Percentiles rank a stretch among this genome's conserved stretches.
Conservation (phyloP, 345 rosid species). For the Lepidium didymum region DNA sequence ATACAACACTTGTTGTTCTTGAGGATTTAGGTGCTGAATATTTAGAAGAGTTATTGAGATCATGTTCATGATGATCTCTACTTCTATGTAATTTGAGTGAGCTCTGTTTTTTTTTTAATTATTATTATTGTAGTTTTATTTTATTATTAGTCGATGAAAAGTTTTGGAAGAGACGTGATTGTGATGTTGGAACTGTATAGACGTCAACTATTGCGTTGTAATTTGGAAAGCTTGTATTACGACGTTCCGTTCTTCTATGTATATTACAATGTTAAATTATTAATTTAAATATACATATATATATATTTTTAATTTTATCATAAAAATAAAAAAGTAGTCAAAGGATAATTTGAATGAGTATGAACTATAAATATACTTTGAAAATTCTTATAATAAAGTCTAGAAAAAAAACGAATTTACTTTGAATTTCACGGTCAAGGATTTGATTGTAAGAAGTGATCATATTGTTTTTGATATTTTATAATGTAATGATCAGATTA, state of each 20-base stretch:
- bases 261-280: not conserved
- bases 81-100: constrained; percentile 2
- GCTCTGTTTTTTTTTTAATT: constrained; percentile 7
- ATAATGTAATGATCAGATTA: not conserved
- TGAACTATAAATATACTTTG: not conserved
- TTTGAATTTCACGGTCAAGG: not conserved
- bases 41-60: constrained; percentile 61
- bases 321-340: not conserved
- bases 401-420: too few species aligned
- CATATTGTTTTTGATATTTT: not conserved
- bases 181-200: constrained; percentile 18
- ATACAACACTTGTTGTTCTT: constrained; percentile 35
- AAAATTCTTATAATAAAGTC: not conserved
- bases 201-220: not conserved
- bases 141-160: not conserved
- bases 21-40: constrained; percentile 68
- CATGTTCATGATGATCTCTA: constrained; percentile 27
- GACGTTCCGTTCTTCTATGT: not conserved
- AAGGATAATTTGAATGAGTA: not conserved
- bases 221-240: constrained; percentile 1
- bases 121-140: not conserved
- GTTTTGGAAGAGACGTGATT: constrained; percentile 6
- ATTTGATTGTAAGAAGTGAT: not conserved
- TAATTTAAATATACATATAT: not conserved
- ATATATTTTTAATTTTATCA: too few species aligned